Evolutionary conservation across 768 basidiomycete species (phyloP), one percentile per base, ranked within the genome.

Genomic region (Candolleomyces aberdarensis): DNA sequence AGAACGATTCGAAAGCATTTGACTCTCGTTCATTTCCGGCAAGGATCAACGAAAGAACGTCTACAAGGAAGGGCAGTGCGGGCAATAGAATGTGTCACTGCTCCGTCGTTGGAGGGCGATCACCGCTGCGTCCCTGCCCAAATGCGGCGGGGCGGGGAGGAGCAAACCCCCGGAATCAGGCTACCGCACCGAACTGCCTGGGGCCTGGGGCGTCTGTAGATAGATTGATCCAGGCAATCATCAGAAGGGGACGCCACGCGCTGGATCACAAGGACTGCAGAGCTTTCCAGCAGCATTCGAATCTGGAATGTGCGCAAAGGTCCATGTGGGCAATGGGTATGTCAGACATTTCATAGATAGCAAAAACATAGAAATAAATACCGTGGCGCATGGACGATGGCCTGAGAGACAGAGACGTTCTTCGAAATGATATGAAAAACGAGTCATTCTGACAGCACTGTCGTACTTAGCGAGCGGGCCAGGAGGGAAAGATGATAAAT

Each of bases 21-120:
- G 49, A 51, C 49, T 51, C 49, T 51, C 19, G 36, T 51, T 51
- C 49, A 51, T 51, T 51, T 51, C 49, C 46, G 46, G 20, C 46
- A 47, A 47, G 46, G 46, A 47, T 47, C 46, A 47, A 47, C n/a
- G 46, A 22, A 17, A 47, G 46, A 17, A 47, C 7, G 46, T n/a
- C 20, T 4, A 17, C 46, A 22, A 47, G 3, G 46, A 47, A n/a
- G 7, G 20, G 17, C 46, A 47, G 46, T 36, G 36, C 11, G 36
- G 43, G n/a, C 43, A 4, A 14, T n/a, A n/a, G 43, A n/a, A 44
- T 44, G 4, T 44, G 43, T 44, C 36, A 36, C 36, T 5, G 36
- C 36, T 36, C 36, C 36, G 36, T 7, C 36, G 36, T 5, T 36
- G 36, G 36, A 11, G 3, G 9, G 36, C 36, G 36, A 36, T 36